Evolutionary conservation across 164 flowering plant species (phyloP).

Genomic region (Sedum album): DNA sequence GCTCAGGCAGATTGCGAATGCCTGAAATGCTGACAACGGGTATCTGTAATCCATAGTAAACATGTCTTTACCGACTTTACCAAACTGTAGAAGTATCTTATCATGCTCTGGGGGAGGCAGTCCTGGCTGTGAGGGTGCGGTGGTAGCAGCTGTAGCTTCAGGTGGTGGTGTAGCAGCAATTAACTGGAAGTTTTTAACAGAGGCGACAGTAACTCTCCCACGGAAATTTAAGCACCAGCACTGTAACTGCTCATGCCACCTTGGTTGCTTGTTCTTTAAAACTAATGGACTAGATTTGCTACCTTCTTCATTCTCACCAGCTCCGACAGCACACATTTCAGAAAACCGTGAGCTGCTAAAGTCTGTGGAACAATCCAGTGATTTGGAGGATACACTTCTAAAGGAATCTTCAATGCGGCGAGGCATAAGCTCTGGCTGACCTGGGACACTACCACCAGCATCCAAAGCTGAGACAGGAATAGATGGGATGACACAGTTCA

Average conservation of each 20-base stretch:
- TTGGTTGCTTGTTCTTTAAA: constrained; percentile 31
- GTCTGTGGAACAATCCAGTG: constrained; percentile 27
- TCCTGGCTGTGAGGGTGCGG: constrained; percentile 12
- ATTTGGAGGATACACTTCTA: constrained; percentile 25
- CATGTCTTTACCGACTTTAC: too few relatives aligned
- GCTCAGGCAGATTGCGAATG: too few relatives aligned
- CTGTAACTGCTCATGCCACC: constrained; percentile 37
- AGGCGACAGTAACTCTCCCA: constrained; percentile 36
- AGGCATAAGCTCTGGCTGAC: constrained; percentile 30
- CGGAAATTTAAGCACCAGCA: constrained; percentile 38
- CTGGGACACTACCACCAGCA: constrained; percentile 24
- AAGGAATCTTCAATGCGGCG: constrained; percentile 35
- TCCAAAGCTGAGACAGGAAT: constrained; percentile 33
- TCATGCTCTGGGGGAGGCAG: not conserved
- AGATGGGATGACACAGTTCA: constrained; percentile 38
- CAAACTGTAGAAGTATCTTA: too few relatives aligned
- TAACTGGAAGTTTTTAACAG: constrained; percentile 36
- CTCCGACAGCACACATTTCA: constrained; percentile 12
- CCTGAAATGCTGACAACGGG: too few relatives aligned
- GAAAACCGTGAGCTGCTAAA: constrained; percentile 29
- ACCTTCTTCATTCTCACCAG: constrained; percentile 13
- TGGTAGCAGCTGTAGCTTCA: constrained; percentile 14
- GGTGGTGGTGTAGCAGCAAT: constrained; percentile 20
- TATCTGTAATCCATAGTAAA: too few relatives aligned
- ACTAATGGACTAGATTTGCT: constrained; percentile 21